A percentile compares a stretch with the other conserved stretches of the same genome.
phyloP scores from a whole-genome alignment of 2,329 filamentous ascomycete genomes.

The Diaporthe vexans region DNA sequence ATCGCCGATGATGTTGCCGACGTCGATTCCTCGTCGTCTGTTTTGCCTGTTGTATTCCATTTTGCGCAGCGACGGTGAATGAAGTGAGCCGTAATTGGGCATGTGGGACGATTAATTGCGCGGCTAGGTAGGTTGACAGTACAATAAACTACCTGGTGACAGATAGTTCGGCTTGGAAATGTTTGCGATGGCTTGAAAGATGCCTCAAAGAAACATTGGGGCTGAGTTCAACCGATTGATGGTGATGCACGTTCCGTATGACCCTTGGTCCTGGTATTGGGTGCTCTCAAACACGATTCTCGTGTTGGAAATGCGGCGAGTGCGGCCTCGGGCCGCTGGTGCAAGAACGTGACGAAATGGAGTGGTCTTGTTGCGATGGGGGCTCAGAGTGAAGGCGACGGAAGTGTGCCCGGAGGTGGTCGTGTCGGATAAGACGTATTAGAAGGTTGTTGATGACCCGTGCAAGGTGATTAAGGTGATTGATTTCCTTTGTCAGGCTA shows the following conservation, averaged over 20 bases:
- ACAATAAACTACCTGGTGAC: slow-evolving; percentile 8
- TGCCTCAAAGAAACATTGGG: slow-evolving; percentile 38
- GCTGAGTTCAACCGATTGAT: slow-evolving; percentile 16
- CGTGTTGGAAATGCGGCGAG: slow-evolving; percentile 25
- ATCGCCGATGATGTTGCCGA: slow-evolving; percentile 94
- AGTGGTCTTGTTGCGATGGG: not conserved
- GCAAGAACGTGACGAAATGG: slow-evolving; percentile 13
- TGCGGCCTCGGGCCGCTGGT: slow-evolving; percentile 31
- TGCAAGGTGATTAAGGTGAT: not conserved
- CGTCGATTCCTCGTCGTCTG: slow-evolving; percentile 74
- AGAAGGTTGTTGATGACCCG: slow-evolving; percentile 4
- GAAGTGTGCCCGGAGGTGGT: not conserved
- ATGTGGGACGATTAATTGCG: slow-evolving; percentile 62
- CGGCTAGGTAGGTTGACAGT: slow-evolving; percentile 7
- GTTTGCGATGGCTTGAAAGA: not conserved
- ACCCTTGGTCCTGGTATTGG: not conserved
- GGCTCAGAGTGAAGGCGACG: not conserved
- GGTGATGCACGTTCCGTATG: slow-evolving; percentile 18
- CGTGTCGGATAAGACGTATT: slow-evolving; percentile 16
- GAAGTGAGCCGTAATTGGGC: slow-evolving; percentile 80
- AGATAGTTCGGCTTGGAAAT: slow-evolving; percentile 31
- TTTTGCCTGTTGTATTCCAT: slow-evolving; percentile 80
- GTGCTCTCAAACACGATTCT: not conserved
- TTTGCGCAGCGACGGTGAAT: slow-evolving; percentile 83
- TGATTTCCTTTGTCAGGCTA: slow-evolving; percentile 6